Base-by-base conservation (phyloP, 1,284 basidiomycete genomes). In the Cystobasidium sp. region DNA sequence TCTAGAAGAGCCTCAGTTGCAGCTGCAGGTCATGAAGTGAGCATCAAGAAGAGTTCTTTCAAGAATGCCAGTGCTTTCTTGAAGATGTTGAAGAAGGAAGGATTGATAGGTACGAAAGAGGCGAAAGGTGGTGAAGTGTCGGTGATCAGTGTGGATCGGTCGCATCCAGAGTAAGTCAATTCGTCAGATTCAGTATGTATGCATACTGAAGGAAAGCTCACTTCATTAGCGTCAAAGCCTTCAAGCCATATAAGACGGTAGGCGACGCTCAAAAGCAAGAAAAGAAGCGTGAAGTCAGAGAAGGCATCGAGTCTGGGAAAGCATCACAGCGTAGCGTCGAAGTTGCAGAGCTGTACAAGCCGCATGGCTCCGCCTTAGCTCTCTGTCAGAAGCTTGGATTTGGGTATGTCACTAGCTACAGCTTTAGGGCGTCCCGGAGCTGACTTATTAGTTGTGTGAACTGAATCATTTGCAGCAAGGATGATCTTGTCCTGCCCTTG, bases 61-160 rank as follows among this genome's bases (percentile, higher is more conserved):
- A 73, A 73, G 52, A 73, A 73, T 66, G 70, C 70, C 1, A 66
- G 63, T 16, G 37, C 70, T 31, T 73, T 73, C 18, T 53, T 73
- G 20, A 73, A 73, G 41, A 47, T 64, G 41, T 43, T 62, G 46
- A 73, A 73, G 31, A 73, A 73, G 46, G 63, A 65, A 18, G 70
- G 70, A 37, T 39, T 73, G 12, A 73, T 73, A 9, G 43, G 39
- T 31, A 65, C 70, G 16, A 73, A 73, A 43, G 70, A 73, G 24
- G 51, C 52, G 37, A 73, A 73, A 65, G 62, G 62, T 20, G 70
- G 70, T 53, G 70, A 73, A 43, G 16, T 59, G 6, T 73, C 70
- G n/a, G 63, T 73, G 31, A 59, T 58, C 1, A 53, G 56, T 9
- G 70, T 73, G 3, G 62, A 73, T n/a, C 20, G 24, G 16, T 37